phyloP scores from a whole-genome alignment of 2,329 filamentous ascomycete species.

The Shiraia bambusicola region DNA sequence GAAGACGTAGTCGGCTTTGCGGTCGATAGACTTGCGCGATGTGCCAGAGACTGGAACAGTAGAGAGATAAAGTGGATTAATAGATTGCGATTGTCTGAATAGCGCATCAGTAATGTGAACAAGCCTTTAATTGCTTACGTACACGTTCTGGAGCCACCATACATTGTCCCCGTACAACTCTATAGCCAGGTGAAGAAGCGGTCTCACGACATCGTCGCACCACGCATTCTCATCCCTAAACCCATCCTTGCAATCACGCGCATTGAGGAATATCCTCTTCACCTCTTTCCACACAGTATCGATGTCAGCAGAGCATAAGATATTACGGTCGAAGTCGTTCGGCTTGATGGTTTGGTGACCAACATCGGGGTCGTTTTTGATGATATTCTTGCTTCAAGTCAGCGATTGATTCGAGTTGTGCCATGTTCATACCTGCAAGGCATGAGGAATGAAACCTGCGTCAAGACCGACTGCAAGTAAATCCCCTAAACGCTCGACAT shows the following conservation, averaged over 20 bases:
- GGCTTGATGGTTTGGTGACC: too few relatives aligned
- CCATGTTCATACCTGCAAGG: too few relatives aligned
- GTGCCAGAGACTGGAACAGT: constrained; percentile 6
- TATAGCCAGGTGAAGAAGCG: constrained; percentile 20
- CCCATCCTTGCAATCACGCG: constrained; percentile 15
- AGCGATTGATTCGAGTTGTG: too few relatives aligned
- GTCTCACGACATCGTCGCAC: constrained; percentile 20
- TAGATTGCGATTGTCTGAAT: constrained; percentile 20
- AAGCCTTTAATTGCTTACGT: constrained; percentile 7
- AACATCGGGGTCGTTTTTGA: too few relatives aligned
- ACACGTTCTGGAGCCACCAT: constrained; percentile 22
- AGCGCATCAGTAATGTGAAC: not conserved
- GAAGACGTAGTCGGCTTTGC: constrained; percentile 20
- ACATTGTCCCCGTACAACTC: constrained; percentile 13
- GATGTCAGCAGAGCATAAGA: too few relatives aligned
- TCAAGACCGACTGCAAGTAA: too few relatives aligned
- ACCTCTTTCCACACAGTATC: too few relatives aligned
- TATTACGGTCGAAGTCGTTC: too few relatives aligned
- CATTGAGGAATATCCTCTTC: constrained; percentile 16
- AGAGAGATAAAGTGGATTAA: constrained; percentile 20
- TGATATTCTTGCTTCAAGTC: too few relatives aligned
- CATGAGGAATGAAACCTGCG: too few relatives aligned
- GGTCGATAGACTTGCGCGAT: constrained; percentile 9
- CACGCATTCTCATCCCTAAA: constrained; percentile 21
- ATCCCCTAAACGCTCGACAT: too few relatives aligned